Evolutionary conservation across 805 yeast species (phyloP), one percentile per base, ranked within the genome.

Genomic region (Jamesozyma rosinii): DNA sequence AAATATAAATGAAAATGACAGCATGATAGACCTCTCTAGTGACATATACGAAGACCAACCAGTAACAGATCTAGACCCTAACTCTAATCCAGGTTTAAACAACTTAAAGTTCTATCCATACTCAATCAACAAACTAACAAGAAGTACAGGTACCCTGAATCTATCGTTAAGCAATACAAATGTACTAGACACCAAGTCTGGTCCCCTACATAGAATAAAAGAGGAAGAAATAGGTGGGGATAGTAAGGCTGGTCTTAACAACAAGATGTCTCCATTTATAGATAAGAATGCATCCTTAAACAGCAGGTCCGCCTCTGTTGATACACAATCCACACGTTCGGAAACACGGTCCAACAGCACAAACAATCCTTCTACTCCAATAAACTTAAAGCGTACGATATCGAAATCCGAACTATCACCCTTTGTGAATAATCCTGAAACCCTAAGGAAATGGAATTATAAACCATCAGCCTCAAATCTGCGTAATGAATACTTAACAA

Each of bases 131-230:
- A 57, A 51, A 15, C 46, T 75, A 31, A 69, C 77, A 47, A 66
- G 81, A 59, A 73, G 79, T 64, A 73, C 69, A 1, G 79, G 78
- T 1, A 59, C 74, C 9, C 53, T 76, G 47, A 75, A 76, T 43
- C 50, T 76, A 40, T 72, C 77, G 11, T 54, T 74, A 19, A 74
- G 69, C 37, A 65, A 59, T 39, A 57, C 70, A 2, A 65, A 61
- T 37, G 22, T 49, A 19, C 44, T 48, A 19, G 11, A 11, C 2
- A 11, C 32, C 2, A 24, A 9, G 15, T 15, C 37, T 20, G 31
- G 22, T 17, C 42, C 35, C 8, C 36, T 45, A 33, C 44, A 45
- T 15, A 43, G 39, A n/a, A 48, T 47, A 9, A 37, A 40, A 15
- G 53, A 48, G 20, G 51, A 50, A 15, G 30, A 34, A 13, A 24